phyloP scores from a whole-genome alignment of 139 green algal genomes.

The Closterium sp. region DNA sequence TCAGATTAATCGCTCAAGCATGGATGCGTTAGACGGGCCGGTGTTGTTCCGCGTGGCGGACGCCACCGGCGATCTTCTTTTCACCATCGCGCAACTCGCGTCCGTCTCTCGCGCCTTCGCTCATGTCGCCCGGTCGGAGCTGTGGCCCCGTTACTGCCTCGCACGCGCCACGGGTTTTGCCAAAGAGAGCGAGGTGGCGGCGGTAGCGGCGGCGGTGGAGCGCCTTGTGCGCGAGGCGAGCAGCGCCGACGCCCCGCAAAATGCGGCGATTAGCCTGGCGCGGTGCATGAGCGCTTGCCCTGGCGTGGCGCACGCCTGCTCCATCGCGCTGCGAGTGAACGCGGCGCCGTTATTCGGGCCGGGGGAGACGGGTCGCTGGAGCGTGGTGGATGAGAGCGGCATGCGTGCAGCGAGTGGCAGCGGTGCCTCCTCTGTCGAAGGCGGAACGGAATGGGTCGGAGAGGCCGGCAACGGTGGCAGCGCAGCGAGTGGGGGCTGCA shows the following conservation, averaged over 20 bases:
- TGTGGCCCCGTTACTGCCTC: not conserved
- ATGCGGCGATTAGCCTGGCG: not conserved
- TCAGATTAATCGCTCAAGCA: not conserved
- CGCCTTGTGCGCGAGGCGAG: not conserved
- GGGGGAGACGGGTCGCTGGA: too few relatives aligned
- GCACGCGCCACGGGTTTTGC: not conserved
- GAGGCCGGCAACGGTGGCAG: too few relatives aligned
- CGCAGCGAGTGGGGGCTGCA: too few relatives aligned
- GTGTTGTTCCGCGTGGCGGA: not conserved
- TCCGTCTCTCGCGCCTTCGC: not conserved
- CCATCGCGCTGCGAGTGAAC: not conserved
- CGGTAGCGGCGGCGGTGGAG: not conserved
- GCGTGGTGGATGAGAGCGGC: too few relatives aligned
- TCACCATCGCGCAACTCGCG: not conserved
- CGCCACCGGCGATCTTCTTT: not conserved
- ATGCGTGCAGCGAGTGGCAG: too few relatives aligned
- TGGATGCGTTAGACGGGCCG: not conserved
- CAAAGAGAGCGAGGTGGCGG: not conserved
- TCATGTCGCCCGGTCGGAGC: not conserved
- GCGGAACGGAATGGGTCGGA: too few relatives aligned
- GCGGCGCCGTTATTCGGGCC: too few relatives aligned
- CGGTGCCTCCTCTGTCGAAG: too few relatives aligned
- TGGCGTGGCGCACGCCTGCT: not conserved
- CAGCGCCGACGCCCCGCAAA: not conserved
- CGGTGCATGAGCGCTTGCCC: not conserved